Conservation (phyloP, 441 rosid genomes). For the Pelargonium cotyledonis region DNA sequence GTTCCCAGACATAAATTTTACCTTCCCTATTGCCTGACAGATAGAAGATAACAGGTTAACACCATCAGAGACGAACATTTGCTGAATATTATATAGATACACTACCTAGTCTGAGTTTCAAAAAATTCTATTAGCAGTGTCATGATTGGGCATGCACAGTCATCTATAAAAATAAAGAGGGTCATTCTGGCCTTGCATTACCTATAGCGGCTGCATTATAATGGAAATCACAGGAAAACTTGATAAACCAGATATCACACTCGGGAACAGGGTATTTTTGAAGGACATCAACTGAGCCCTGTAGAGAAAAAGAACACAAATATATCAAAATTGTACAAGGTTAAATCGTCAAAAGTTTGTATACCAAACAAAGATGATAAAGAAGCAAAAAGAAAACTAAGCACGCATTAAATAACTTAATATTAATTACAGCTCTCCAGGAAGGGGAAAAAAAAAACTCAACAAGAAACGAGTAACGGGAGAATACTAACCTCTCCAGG, state of each 20-base stretch:
- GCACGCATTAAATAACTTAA: background rate
- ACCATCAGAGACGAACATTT: background rate
- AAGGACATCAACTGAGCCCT: conserved; percentile 87
- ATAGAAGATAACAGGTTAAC: conserved; percentile 9
- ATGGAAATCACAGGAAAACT: conserved; percentile 87
- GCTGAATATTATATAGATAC: background rate
- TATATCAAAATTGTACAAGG: background rate
- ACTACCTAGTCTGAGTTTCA: background rate
- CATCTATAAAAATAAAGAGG: background rate
- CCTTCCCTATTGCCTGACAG: conserved; percentile 88
- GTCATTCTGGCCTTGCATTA: conserved; percentile 18
- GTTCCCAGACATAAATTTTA: conserved; percentile 90
- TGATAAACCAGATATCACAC: conserved; percentile 97
- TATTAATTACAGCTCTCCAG: background rate
- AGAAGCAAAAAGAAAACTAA: background rate
- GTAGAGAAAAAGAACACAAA: conserved; percentile 18
- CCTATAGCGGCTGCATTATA: conserved; percentile 76
- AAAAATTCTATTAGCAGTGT: background rate
- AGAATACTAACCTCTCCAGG: conserved; percentile 79
- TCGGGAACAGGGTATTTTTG: conserved; percentile 87
- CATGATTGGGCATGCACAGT: background rate
- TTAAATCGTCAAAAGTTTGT: background rate
- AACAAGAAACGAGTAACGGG: conserved; percentile 4
- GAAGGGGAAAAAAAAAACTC: background rate
- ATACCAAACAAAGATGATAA: background rate